Evolutionary conservation across 2,329 filamentous ascomycete genomes (phyloP).

Genomic region (Diplodia sapinea): DNA sequence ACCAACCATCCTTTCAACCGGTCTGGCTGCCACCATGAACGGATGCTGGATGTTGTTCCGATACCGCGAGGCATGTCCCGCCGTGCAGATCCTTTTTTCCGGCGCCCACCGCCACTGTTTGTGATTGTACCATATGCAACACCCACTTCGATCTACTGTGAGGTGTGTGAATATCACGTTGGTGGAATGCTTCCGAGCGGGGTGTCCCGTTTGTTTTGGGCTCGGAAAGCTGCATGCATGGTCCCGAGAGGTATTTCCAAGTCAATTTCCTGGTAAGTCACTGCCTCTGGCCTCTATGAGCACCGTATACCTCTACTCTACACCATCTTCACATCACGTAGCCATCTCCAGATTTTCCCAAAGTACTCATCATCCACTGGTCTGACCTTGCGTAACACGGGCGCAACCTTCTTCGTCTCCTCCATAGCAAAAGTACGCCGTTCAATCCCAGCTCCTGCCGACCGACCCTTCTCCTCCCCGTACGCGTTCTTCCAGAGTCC

Average conservation of each 20-base stretch:
- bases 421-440: slow-evolving; percentile 44
- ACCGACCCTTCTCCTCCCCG: background rate
- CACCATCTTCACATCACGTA: slow-evolving; percentile 4
- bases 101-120: too few relatives aligned
- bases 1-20: background rate
- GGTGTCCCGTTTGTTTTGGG: too few relatives aligned
- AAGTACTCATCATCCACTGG: slow-evolving; percentile 54
- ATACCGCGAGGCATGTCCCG: too few relatives aligned
- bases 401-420: slow-evolving; percentile 44
- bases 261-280: too few relatives aligned
- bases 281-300: too few relatives aligned
- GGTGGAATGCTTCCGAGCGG: too few relatives aligned
- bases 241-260: too few relatives aligned
- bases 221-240: too few relatives aligned
- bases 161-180: too few relatives aligned
- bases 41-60: background rate
- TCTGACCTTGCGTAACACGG: slow-evolving; percentile 45
- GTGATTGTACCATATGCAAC: too few relatives aligned
- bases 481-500: slow-evolving; percentile 55
- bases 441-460: background rate
- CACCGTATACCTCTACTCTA: background rate
- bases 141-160: too few relatives aligned
- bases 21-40: background rate
- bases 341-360: slow-evolving; percentile 53
- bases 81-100: too few relatives aligned